A percentile compares a stretch with the other conserved stretches of the same genome.
Conservation (phyloP, 163 green algal genomes). For the Scenedesmus sp. region DNA sequence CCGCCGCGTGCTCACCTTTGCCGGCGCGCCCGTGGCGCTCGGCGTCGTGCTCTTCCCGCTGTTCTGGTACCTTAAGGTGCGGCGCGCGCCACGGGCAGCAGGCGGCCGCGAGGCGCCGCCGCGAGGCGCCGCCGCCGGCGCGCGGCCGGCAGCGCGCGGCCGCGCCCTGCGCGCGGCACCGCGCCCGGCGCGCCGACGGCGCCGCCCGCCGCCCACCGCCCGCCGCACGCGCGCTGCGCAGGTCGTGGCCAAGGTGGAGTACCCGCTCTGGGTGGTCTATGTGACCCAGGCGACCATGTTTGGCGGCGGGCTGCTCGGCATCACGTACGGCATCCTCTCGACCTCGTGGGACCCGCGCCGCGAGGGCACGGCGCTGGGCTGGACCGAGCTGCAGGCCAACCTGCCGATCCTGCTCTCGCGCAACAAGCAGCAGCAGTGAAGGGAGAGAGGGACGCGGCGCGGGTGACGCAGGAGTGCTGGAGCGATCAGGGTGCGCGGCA, state of each 20-base stretch:
- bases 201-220: too few relatives aligned
- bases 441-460: too few relatives aligned
- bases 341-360: slow-evolving; percentile 75
- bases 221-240: too few relatives aligned
- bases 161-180: too few relatives aligned
- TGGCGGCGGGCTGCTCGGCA: slow-evolving; percentile 75
- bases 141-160: too few relatives aligned
- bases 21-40: slow-evolving; percentile 72
- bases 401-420: slow-evolving; percentile 65
- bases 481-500: background rate
- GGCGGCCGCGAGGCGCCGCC: too few relatives aligned
- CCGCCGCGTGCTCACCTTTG: slow-evolving; percentile 77
- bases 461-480: background rate
- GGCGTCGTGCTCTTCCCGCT: slow-evolving; percentile 82
- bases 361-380: slow-evolving; percentile 75
- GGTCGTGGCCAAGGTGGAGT: slow-evolving; percentile 68
- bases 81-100: background rate
- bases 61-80: slow-evolving; percentile 90
- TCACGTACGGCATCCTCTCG: slow-evolving; percentile 82
- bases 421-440: slow-evolving; percentile 52
- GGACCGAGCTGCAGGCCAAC: slow-evolving; percentile 79
- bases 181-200: too few relatives aligned
- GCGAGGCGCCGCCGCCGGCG: too few relatives aligned
- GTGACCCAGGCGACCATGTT: slow-evolving; percentile 68
- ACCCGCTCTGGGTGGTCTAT: slow-evolving; percentile 76